These are phyloP conservation scores for Nannizzia gypsea DNA, from an alignment of 2,329 filamentous ascomycete genomes.

Conservation along the genomic window DNA sequence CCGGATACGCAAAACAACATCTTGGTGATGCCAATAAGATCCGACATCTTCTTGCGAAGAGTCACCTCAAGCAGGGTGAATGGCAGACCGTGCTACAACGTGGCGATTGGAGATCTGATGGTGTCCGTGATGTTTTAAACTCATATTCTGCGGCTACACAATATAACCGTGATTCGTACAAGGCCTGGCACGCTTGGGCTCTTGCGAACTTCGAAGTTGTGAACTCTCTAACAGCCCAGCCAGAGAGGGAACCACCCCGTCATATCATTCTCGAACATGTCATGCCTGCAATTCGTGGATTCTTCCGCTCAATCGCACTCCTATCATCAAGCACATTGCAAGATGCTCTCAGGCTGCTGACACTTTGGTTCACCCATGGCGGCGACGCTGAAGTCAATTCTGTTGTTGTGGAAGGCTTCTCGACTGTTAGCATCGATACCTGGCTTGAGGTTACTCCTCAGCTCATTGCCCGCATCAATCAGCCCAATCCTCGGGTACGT, in stretches of 20 bases:
- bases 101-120: constrained; percentile 77
- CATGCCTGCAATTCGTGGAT: constrained; percentile 85
- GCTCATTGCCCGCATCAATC: constrained; percentile 92
- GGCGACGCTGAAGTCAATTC: constrained; percentile 76
- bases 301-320: constrained; percentile 92
- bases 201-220: constrained; percentile 98
- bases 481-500: constrained; percentile 79
- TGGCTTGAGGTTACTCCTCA: constrained; percentile 99
- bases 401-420: constrained; percentile 80
- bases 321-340: constrained; percentile 88
- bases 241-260: constrained; percentile 51
- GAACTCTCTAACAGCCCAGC: constrained; percentile 59
- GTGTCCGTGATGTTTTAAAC: constrained; percentile 76
- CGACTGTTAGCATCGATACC: constrained; percentile 86
- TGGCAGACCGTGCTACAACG: constrained; percentile 82
- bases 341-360: constrained; percentile 83
- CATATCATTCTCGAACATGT: constrained; percentile 72
- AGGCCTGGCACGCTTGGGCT: constrained; percentile 98
- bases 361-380: constrained; percentile 92
- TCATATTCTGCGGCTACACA: constrained; percentile 86
- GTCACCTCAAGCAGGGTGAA: constrained; percentile 89
- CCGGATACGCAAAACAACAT: constrained; percentile 28
- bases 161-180: constrained; percentile 93
- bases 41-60: constrained; percentile 73
- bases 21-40: constrained; percentile 44